Evolutionary conservation across 2,329 filamentous ascomycete genomes (phyloP).

Genomic region (Botrytis squamosa): DNA sequence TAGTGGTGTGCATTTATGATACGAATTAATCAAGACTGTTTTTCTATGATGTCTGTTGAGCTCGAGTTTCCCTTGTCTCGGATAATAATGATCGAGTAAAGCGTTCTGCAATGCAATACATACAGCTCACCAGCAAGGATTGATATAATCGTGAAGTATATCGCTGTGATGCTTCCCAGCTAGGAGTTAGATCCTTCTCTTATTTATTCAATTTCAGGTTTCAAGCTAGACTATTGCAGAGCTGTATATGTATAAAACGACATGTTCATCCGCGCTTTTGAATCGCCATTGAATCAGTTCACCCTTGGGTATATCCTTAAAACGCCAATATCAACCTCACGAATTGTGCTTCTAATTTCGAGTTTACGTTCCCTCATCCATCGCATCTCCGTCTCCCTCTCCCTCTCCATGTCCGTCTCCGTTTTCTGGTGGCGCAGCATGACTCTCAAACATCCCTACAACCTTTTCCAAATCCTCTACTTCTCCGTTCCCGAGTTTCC

Average conservation of each 20-base stretch:
- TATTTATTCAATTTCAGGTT: not conserved
- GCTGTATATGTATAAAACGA: not conserved
- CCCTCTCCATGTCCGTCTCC: constrained; percentile 23
- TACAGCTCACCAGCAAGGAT: not conserved
- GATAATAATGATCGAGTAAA: not conserved
- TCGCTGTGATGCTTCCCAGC: not conserved
- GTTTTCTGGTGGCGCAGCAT: constrained; percentile 15
- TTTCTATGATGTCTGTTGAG: not conserved
- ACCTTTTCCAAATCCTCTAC: constrained; percentile 57
- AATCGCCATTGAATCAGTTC: not conserved
- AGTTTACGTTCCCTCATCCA: constrained; percentile 29
- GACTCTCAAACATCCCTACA: constrained; percentile 45
- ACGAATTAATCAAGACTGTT: not conserved
- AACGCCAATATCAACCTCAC: constrained; percentile 18
- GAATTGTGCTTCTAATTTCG: not conserved
- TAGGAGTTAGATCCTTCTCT: not conserved
- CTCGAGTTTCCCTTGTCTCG: not conserved
- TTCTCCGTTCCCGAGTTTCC: constrained; percentile 51
- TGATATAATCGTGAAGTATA: not conserved
- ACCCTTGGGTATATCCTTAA: constrained; percentile 19
- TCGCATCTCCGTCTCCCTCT: constrained; percentile 25
- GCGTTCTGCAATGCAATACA: not conserved
- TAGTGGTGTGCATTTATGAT: not conserved
- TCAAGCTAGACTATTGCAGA: not conserved
- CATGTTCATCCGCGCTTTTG: not conserved